A percentile compares a stretch with the other conserved stretches of the same genome.
Conservation (phyloP, 2,329 filamentous ascomycete species). For the Blastomyces gilchristii region DNA sequence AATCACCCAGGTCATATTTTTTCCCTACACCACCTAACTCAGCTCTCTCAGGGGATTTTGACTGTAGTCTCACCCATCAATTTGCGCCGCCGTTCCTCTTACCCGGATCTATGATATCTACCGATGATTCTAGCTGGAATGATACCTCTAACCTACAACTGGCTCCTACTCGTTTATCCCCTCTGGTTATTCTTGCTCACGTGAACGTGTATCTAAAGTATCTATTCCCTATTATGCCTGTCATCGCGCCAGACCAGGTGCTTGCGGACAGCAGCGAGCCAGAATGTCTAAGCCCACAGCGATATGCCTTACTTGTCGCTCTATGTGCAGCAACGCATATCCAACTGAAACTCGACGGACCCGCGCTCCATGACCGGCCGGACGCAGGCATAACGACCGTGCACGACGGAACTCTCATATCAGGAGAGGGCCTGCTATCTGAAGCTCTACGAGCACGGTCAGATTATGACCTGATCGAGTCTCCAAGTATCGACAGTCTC, state of each 20-base stretch:
- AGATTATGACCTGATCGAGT: slow-evolving; percentile 32
- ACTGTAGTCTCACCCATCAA: background rate
- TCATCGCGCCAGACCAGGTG: slow-evolving; percentile 29
- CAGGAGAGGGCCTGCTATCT: slow-evolving; percentile 56
- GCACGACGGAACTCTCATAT: slow-evolving; percentile 48
- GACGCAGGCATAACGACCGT: slow-evolving; percentile 37
- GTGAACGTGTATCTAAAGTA: slow-evolving; percentile 35
- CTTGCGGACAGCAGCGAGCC: slow-evolving; percentile 40
- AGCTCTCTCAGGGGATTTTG: slow-evolving; percentile 5
- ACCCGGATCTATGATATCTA: background rate
- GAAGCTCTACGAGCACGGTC: slow-evolving; percentile 45
- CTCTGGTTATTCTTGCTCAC: slow-evolving; percentile 29
- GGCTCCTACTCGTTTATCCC: slow-evolving; percentile 21
- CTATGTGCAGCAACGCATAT: slow-evolving; percentile 37
- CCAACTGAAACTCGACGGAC: slow-evolving; percentile 33
- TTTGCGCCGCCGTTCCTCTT: background rate
- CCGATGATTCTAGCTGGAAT: background rate
- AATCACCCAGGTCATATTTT: background rate
- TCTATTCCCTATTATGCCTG: slow-evolving; percentile 37
- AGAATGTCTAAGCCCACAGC: slow-evolving; percentile 37
- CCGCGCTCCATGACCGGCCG: slow-evolving; percentile 18
- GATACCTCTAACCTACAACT: background rate
- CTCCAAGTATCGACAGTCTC: slow-evolving; percentile 31
- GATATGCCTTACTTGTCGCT: slow-evolving; percentile 34
- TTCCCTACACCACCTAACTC: slow-evolving; percentile 6